Evolutionary conservation across 1,284 basidiomycete genomes (phyloP).

Genomic region (Sparassis latifolia): DNA sequence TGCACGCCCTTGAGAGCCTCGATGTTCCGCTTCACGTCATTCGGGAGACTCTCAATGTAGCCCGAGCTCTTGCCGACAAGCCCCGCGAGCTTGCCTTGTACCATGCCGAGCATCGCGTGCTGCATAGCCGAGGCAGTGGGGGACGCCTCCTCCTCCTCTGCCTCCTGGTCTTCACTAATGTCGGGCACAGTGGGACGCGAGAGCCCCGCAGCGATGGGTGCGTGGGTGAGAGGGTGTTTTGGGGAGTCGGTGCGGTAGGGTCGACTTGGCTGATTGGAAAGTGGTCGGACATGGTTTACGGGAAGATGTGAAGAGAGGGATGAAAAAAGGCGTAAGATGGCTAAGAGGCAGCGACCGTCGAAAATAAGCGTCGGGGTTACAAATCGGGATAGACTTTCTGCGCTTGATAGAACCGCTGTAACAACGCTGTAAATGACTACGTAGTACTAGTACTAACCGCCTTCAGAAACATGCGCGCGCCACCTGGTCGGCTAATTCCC

Average conservation of each 20-base stretch:
- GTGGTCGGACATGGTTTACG: conserved; percentile 38
- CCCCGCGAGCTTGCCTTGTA: conserved; percentile 57
- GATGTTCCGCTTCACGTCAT: conserved; percentile 78
- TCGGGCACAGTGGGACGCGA: conserved; percentile 66
- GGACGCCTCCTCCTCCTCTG: conserved; percentile 41
- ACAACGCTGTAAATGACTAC: conserved; percentile 60
- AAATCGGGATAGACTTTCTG: conserved; percentile 71
- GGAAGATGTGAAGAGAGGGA: not conserved
- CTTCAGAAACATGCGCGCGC: conserved; percentile 37
- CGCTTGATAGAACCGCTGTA: conserved; percentile 51
- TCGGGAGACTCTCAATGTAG: conserved; percentile 83
- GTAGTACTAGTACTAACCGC: no score
- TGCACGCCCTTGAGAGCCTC: conserved; percentile 95
- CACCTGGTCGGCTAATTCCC: conserved; percentile 50
- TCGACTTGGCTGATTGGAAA: conserved; percentile 40
- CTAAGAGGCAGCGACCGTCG: no score
- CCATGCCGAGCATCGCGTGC: conserved; percentile 53
- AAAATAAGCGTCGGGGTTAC: not conserved
- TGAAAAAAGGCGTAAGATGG: no score
- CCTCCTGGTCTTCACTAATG: conserved; percentile 62
- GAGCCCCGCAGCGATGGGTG: conserved; percentile 60
- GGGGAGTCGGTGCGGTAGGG: conserved; percentile 68
- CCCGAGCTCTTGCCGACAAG: conserved; percentile 80
- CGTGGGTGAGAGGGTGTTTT: conserved; percentile 73
- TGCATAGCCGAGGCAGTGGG: conserved; percentile 26